phyloP scores from a whole-genome alignment of 345 rosid genomes.

The Eucalyptus tenuipes region DNA sequence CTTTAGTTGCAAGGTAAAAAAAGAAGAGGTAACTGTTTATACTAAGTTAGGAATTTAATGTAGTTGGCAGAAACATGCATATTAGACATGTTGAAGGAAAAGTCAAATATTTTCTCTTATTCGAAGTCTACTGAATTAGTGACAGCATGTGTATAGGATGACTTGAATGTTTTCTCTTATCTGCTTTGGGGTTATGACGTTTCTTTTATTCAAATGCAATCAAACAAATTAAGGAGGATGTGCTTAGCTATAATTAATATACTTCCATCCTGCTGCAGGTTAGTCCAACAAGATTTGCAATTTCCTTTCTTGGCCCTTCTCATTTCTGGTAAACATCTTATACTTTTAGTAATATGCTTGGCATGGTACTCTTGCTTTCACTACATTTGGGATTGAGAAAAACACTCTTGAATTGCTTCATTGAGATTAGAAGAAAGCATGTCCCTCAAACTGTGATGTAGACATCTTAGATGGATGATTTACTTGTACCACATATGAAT shows the following conservation, averaged over 20 bases:
- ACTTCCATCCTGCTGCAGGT: conserved; percentile 18
- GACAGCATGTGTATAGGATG: not conserved
- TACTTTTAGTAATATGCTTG: not conserved
- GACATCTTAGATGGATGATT: not conserved
- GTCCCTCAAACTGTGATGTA: not conserved
- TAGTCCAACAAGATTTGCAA: conserved; percentile 54
- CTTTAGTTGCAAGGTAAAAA: conserved; percentile 72
- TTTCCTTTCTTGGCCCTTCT: conserved; percentile 94
- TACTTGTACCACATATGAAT: not conserved
- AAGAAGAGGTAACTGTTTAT: not conserved
- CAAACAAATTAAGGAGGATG: not conserved
- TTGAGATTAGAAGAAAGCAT: not conserved
- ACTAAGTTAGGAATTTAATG: no score
- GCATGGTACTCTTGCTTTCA: not conserved
- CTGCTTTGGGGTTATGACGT: not conserved
- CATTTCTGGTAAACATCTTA: conserved; percentile 47
- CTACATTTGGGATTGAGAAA: not conserved
- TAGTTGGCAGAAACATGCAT: not conserved
- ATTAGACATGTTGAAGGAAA: not conserved
- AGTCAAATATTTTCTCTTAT: not conserved
- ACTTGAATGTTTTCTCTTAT: not conserved
- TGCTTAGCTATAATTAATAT: not conserved
- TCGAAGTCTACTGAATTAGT: not conserved
- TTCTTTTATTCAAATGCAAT: not conserved
- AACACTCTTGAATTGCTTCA: not conserved